Evolutionary conservation across 805 yeast species (phyloP).

Genomic region (Geotrichum ghanense): DNA sequence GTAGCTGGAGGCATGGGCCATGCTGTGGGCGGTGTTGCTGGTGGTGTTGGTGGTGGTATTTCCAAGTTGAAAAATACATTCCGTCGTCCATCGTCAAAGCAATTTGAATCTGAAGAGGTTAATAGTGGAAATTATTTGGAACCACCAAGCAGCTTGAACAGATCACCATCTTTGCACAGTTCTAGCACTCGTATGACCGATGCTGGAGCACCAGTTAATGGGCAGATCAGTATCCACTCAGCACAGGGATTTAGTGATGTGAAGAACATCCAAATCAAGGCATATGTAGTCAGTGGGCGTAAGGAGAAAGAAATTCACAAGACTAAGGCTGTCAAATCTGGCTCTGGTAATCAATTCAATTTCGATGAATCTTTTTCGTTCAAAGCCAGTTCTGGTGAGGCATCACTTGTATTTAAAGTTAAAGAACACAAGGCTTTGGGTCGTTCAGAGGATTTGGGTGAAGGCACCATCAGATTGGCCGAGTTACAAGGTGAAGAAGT

Average conservation of each 20-base stretch:
- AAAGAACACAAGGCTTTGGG: slow-evolving; percentile 65
- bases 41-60: slow-evolving; percentile 32
- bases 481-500: slow-evolving; percentile 1
- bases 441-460: slow-evolving; percentile 53
- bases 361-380: slow-evolving; percentile 51
- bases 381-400: slow-evolving; percentile 47
- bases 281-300: slow-evolving; percentile 21
- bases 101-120: slow-evolving; percentile 2
- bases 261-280: slow-evolving; percentile 36
- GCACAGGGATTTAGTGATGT: slow-evolving; percentile 17
- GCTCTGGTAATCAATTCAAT: slow-evolving; percentile 31
- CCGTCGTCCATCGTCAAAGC: slow-evolving; percentile 26
- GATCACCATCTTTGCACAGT: neutral
- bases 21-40: slow-evolving; percentile 21
- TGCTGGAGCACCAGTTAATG: slow-evolving; percentile 6
- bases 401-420: slow-evolving; percentile 47
- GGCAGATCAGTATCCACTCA: slow-evolving; percentile 11
- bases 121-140: neutral
- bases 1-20: slow-evolving; percentile 29
- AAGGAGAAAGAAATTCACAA: slow-evolving; percentile 49
- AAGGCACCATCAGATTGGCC: slow-evolving; percentile 35
- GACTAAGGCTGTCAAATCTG: slow-evolving; percentile 44
- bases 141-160: neutral
- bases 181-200: neutral
- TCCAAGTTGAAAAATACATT: slow-evolving; percentile 20